Evolutionary conservation across 2,329 filamentous ascomycete genomes (phyloP).

Genomic region (Cadophora sp.): DNA sequence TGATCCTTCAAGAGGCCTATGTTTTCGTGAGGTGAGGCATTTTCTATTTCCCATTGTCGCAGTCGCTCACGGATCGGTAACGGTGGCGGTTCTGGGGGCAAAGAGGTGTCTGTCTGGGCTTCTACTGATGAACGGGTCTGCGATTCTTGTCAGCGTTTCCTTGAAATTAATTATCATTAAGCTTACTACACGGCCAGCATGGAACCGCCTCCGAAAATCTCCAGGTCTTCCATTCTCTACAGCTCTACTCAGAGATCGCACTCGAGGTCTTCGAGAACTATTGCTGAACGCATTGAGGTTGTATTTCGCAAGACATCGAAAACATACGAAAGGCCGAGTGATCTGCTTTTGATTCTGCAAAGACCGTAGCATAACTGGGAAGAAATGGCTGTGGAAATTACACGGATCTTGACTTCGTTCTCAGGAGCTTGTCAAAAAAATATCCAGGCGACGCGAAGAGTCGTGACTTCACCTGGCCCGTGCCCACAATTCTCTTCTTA

Average conservation of each 20-base stretch:
- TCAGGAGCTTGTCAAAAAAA: conserved; percentile 12
- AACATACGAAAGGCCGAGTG: conserved; percentile 36
- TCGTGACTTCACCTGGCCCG: conserved; percentile 16
- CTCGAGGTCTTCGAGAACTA: neutral
- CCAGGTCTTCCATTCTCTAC: neutral
- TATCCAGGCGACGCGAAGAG: conserved; percentile 25
- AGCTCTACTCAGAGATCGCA: neutral
- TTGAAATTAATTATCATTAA: neutral
- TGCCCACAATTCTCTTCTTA: conserved; percentile 9
- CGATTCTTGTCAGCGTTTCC: neutral
- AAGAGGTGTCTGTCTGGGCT: conserved; percentile 8
- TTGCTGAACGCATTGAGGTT: neutral
- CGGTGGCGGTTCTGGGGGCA: conserved; percentile 11
- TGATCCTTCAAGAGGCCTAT: conserved; percentile 8
- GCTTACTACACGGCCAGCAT: conserved; percentile 19
- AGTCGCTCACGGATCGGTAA: conserved; percentile 45
- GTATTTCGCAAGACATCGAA: conserved; percentile 36
- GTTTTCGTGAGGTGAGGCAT: conserved; percentile 35
- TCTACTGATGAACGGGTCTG: conserved; percentile 18
- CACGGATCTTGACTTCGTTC: neutral
- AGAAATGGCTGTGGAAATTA: neutral
- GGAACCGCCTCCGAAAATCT: conserved; percentile 13
- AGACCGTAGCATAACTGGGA: conserved; percentile 36
- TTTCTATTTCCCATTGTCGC: conserved; percentile 51
- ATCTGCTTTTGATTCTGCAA: conserved; percentile 23